phyloP scores from a whole-genome alignment of 768 basidiomycete species.

The Boletus vinaceobasis region DNA sequence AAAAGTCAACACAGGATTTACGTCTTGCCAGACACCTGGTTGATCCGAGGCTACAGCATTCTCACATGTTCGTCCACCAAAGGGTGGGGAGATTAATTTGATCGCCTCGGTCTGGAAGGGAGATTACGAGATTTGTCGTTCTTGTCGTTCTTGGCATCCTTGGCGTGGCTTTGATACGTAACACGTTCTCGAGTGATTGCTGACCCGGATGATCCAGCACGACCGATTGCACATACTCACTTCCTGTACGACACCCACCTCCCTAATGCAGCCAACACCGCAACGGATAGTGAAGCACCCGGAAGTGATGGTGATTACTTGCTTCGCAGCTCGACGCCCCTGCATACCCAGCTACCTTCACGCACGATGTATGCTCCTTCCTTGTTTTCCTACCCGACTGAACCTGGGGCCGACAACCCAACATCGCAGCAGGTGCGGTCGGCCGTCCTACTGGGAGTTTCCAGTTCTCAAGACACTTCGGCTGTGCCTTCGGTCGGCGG shows the following conservation, averaged over 20 bases:
- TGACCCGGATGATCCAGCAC: slow-evolving; percentile 8
- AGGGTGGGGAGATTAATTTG: neutral
- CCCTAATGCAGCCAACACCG: neutral
- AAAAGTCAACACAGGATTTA: neutral
- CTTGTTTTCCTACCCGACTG: neutral
- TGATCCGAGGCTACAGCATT: neutral
- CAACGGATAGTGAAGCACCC: neutral
- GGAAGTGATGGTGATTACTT: neutral
- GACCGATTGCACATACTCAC: neutral
- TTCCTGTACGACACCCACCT: neutral
- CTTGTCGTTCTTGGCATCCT: neutral
- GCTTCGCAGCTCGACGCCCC: neutral
- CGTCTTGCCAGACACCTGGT: too few relatives aligned
- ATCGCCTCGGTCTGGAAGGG: neutral
- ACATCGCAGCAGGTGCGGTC: too few relatives aligned
- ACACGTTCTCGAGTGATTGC: neutral
- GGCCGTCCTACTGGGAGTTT: too few relatives aligned
- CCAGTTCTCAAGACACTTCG: neutral
- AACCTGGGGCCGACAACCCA: neutral
- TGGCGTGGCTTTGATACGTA: neutral
- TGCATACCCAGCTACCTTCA: neutral
- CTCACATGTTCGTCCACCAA: neutral
- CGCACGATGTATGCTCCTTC: neutral
- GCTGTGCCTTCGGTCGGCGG: neutral
- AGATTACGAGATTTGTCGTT: neutral